A percentile compares a stretch with the other conserved stretches of the same genome.
Evolutionary conservation across 176 grass and related monocot species (phyloP).

Genomic region (Pontederia crassipes): DNA sequence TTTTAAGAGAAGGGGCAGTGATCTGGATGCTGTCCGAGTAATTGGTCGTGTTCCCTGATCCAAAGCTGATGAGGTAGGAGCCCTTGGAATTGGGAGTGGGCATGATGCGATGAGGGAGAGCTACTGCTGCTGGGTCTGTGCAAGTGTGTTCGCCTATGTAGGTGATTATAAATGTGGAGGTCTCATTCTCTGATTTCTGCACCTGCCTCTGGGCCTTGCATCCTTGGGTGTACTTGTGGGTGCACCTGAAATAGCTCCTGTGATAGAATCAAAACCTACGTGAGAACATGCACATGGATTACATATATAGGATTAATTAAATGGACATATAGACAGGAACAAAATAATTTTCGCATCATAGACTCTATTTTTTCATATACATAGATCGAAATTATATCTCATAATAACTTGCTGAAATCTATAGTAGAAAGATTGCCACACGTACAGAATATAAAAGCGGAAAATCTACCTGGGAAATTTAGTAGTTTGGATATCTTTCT

Average conservation of each 20-base stretch:
- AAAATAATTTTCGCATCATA: too few species aligned
- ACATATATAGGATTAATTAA: background rate
- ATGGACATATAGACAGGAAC: background rate
- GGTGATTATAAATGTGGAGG: constrained; percentile 20
- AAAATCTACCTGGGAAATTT: constrained; percentile 27
- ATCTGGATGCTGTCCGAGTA: too few species aligned
- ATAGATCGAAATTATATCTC: too few species aligned
- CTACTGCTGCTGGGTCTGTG: constrained; percentile 1
- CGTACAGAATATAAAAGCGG: too few species aligned
- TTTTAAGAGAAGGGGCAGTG: too few species aligned
- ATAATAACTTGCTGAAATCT: too few species aligned
- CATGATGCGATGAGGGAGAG: background rate
- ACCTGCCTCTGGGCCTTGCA: constrained; percentile 39
- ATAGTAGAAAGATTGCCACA: too few species aligned
- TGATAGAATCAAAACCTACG: constrained; percentile 7
- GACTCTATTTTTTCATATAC: too few species aligned
- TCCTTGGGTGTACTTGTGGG: constrained; percentile 21
- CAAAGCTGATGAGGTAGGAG: constrained; percentile 1
- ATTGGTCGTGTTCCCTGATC: background rate
- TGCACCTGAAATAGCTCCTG: constrained; percentile 52
- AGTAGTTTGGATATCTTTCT: constrained; percentile 26
- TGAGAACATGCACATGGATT: background rate
- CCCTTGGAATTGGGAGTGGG: background rate
- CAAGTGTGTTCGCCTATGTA: constrained; percentile 39
- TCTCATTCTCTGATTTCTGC: constrained; percentile 22